A percentile compares a stretch with the other conserved stretches of the same genome.
Evolutionary conservation across 2,329 filamentous ascomycete genomes (phyloP).

Genomic region (Diaporthe sp.): DNA sequence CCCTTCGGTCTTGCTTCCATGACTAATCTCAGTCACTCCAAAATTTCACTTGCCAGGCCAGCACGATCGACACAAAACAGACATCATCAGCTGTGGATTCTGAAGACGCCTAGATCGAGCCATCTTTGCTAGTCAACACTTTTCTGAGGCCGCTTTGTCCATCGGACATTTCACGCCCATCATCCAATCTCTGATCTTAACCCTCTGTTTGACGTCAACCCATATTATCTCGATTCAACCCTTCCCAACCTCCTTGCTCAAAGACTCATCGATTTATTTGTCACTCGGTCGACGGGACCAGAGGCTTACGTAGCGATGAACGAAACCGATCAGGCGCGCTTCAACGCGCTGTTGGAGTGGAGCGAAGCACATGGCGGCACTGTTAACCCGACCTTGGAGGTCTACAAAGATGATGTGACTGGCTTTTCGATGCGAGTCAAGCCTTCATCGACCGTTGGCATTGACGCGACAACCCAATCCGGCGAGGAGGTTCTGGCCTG

Average conservation of each 20-base stretch:
- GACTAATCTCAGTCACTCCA: constrained; percentile 31
- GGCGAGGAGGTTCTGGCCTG: constrained; percentile 65
- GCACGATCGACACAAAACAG: not conserved
- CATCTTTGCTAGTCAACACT: too few species aligned
- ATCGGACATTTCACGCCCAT: not conserved
- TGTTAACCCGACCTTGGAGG: constrained; percentile 66
- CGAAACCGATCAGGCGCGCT: constrained; percentile 44
- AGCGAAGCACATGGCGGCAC: constrained; percentile 59
- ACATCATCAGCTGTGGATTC: too few species aligned
- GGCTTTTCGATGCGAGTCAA: constrained; percentile 69
- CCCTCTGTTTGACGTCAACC: not conserved
- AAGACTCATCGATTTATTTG: not conserved
- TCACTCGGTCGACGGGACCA: too few species aligned
- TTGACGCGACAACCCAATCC: constrained; percentile 45
- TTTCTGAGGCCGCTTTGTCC: too few species aligned
- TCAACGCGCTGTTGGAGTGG: constrained; percentile 63
- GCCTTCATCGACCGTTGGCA: not conserved
- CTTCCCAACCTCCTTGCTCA: too few species aligned
- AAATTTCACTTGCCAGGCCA: constrained; percentile 17
- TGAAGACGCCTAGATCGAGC: too few species aligned
- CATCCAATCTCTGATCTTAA: not conserved
- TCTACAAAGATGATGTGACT: constrained; percentile 65
- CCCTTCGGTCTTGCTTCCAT: not conserved
- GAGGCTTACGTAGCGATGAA: constrained; percentile 44
- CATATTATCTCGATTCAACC: not conserved